phyloP scores from a whole-genome alignment of 768 basidiomycete genomes.

The Leccinum sublutescens region DNA sequence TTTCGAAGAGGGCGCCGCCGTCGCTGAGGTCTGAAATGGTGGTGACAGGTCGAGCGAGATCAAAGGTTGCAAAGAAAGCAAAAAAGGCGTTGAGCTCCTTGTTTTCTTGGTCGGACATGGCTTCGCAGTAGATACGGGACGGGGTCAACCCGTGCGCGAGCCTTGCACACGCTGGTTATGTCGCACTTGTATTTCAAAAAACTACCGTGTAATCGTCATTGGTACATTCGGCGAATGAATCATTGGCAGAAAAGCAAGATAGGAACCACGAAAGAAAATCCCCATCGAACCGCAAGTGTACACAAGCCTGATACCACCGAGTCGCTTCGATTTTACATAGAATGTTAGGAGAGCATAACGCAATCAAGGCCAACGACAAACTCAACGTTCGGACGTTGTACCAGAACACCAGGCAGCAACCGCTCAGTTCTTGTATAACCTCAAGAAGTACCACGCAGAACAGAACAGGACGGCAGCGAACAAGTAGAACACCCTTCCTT shows the following conservation, averaged over 20 bases:
- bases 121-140: background rate
- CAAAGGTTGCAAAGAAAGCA: slow-evolving; percentile 75
- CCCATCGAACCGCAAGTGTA: no score
- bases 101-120: slow-evolving; percentile 40
- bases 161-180: background rate
- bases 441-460: slow-evolving; percentile 23
- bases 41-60: slow-evolving; percentile 61
- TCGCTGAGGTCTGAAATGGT: slow-evolving; percentile 74
- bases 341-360: slow-evolving; percentile 12
- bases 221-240: no score
- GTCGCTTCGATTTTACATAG: background rate
- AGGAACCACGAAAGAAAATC: no score
- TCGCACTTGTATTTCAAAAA: background rate
- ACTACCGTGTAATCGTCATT: no score
- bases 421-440: slow-evolving; percentile 25
- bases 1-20: slow-evolving; percentile 71
- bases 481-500: slow-evolving; percentile 88
- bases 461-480: slow-evolving; percentile 60
- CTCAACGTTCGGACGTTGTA: background rate
- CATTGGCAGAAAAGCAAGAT: no score
- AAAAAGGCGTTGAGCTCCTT: slow-evolving; percentile 81
- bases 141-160: slow-evolving; percentile 6
- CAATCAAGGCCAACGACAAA: background rate
- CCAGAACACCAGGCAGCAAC: background rate
- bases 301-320: background rate